phyloP scores from a whole-genome alignment of 1,139 yeast species.

The Lodderomyces theae region DNA sequence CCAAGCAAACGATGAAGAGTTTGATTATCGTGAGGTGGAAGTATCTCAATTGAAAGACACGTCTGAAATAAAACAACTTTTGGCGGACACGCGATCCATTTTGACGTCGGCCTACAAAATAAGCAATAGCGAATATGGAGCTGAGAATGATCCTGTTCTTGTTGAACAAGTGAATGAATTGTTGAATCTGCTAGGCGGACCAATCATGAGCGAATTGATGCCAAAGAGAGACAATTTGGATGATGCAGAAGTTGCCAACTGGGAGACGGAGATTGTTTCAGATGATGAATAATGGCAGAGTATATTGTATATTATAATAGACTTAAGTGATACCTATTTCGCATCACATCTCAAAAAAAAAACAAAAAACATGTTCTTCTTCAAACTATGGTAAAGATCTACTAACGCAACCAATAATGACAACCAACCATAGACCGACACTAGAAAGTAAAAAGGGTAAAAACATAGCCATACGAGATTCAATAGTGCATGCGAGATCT shows the following conservation, averaged over 20 bases:
- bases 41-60: slow-evolving; percentile 28
- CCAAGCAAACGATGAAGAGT: slow-evolving; percentile 16
- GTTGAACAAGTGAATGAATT: slow-evolving; percentile 49
- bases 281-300: slow-evolving; percentile 17
- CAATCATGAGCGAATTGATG: slow-evolving; percentile 44
- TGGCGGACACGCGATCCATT: slow-evolving; percentile 51
- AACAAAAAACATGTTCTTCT: background rate
- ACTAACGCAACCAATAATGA: slow-evolving; percentile 5
- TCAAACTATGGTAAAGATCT: too few relatives aligned
- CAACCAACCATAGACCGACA: slow-evolving; percentile 84
- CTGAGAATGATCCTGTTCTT: slow-evolving; percentile 56
- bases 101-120: slow-evolving; percentile 57
- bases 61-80: slow-evolving; percentile 28
- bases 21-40: slow-evolving; percentile 50
- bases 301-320: background rate
- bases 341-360: slow-evolving; percentile 7
- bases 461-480: slow-evolving; percentile 34
- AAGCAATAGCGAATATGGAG: slow-evolving; percentile 40
- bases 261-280: slow-evolving; percentile 46
- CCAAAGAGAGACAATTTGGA: slow-evolving; percentile 41
- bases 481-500: slow-evolving; percentile 64
- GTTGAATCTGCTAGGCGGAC: slow-evolving; percentile 59
- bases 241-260: slow-evolving; percentile 26
- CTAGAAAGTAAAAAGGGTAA: slow-evolving; percentile 83
- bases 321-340: too few relatives aligned